Conservation (phyloP, 495 filamentous ascomycete genomes). For the Glarea lozoyensis region DNA sequence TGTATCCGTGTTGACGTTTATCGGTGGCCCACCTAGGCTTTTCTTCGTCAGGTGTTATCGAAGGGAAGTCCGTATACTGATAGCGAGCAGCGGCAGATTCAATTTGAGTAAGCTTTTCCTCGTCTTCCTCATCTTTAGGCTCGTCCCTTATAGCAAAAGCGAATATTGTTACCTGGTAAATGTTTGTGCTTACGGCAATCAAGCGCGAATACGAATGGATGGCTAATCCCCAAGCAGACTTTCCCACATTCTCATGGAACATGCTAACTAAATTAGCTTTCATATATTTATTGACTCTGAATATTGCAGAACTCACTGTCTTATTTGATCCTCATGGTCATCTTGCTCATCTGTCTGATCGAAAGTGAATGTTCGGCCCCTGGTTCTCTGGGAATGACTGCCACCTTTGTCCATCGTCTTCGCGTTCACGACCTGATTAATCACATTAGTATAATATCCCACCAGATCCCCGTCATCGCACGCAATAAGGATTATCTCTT, state of each 20-base stretch:
- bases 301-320: constrained; percentile 7
- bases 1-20: not conserved
- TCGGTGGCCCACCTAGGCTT: not conserved
- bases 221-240: constrained; percentile 84
- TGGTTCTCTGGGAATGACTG: too few species aligned
- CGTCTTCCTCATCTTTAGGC: not conserved
- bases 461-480: constrained; percentile 88
- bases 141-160: constrained; percentile 1
- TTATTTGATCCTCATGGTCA: not conserved
- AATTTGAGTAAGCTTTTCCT: not conserved
- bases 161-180: constrained; percentile 13
- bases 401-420: too few species aligned
- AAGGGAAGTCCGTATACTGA: too few species aligned
- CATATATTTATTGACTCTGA: too few species aligned
- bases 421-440: constrained; percentile 4
- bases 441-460: constrained; percentile 58
- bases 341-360: too few species aligned
- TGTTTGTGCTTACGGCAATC: constrained; percentile 74
- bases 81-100: not conserved
- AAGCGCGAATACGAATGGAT: constrained; percentile 66
- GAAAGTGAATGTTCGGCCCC: too few species aligned
- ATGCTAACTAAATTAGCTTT: constrained; percentile 29
- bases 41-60: not conserved
- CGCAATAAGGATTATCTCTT: constrained; percentile 68
- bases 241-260: constrained; percentile 65